A percentile compares a stretch with the other conserved stretches of the same genome.
Evolutionary conservation across 257 asterid genomes (phyloP).

Genomic region (Cruciata laevipes): DNA sequence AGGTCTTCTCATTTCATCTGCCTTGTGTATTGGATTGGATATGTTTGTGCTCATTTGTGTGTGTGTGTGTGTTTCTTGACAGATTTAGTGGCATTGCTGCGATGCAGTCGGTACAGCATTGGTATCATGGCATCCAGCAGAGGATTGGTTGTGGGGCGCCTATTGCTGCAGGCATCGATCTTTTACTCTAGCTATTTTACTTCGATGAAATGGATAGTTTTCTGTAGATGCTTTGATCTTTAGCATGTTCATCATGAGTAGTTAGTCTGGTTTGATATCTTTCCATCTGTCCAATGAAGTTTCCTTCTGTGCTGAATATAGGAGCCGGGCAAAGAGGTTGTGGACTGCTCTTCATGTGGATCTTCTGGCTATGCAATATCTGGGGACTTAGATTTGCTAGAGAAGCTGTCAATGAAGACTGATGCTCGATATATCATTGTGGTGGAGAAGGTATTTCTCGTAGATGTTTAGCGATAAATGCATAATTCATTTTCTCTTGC

Average conservation of each 20-base stretch:
- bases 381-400: constrained; percentile 68
- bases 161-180: constrained; percentile 60
- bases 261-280: not conserved
- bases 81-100: constrained; percentile 88
- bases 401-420: constrained; percentile 54
- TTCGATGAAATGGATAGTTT: not conserved
- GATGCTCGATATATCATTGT: constrained; percentile 85
- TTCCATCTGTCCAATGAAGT: constrained; percentile 3
- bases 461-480: not conserved
- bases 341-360: constrained; percentile 81
- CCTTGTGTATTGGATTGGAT: not conserved
- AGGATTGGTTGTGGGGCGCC: constrained; percentile 84
- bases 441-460: constrained; percentile 68
- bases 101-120: constrained; percentile 83
- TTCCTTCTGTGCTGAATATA: constrained; percentile 21
- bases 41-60: not conserved
- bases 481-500: constrained; percentile 7
- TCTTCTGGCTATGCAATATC: constrained; percentile 86
- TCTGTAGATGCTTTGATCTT: not conserved
- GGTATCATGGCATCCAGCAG: constrained; percentile 91
- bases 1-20: not conserved
- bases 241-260: not conserved
- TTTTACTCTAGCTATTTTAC: not conserved
- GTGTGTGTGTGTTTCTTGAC: not conserved
- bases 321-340: constrained; percentile 68